Conservation (phyloP, 805 yeast species). For the Suhomyces sp. region DNA sequence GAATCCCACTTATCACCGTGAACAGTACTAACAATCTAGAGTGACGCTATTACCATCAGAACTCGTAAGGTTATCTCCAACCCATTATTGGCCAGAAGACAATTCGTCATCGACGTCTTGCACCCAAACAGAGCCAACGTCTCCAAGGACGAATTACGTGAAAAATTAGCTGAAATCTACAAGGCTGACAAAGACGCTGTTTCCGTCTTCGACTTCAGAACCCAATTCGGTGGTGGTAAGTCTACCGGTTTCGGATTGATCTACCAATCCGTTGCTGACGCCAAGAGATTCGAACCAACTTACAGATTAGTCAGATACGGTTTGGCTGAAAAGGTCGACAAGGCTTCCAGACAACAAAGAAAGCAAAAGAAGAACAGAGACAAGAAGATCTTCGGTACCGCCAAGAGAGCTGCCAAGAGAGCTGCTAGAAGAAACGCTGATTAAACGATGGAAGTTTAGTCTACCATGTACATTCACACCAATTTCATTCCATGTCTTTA, state of each 20-base stretch:
- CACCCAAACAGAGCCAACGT: conserved; percentile 99
- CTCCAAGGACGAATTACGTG: conserved; percentile 98
- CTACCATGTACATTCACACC: background rate
- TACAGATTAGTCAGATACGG: conserved; percentile 99
- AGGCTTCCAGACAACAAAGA: conserved; percentile 99
- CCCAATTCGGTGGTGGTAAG: conserved; percentile 99
- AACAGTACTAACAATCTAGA: conserved; percentile 45
- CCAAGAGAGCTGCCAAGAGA: conserved; percentile 88
- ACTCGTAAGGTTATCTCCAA: conserved; percentile 98
- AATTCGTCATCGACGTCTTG: conserved; percentile 97
- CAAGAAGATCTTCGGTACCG: conserved; percentile 98
- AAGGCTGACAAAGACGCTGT: conserved; percentile 90
- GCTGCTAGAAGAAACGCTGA: conserved; percentile 89
- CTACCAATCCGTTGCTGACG: conserved; percentile 96
- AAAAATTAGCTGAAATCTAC: conserved; percentile 83
- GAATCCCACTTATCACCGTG: background rate
- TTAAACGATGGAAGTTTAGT: conserved; percentile 33
- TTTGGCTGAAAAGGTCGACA: conserved; percentile 92
- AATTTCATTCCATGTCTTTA: conserved; percentile 1
- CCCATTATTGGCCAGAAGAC: conserved; percentile 99
- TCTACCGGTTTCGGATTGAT: conserved; percentile 99
- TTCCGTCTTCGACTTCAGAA: conserved; percentile 98
- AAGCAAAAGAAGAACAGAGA: conserved; percentile 99
- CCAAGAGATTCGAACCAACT: conserved; percentile 97
- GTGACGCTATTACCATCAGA: conserved; percentile 99